Conservation (phyloP, 2,329 filamentous ascomycete genomes). For the Tympanopsis confertula region DNA sequence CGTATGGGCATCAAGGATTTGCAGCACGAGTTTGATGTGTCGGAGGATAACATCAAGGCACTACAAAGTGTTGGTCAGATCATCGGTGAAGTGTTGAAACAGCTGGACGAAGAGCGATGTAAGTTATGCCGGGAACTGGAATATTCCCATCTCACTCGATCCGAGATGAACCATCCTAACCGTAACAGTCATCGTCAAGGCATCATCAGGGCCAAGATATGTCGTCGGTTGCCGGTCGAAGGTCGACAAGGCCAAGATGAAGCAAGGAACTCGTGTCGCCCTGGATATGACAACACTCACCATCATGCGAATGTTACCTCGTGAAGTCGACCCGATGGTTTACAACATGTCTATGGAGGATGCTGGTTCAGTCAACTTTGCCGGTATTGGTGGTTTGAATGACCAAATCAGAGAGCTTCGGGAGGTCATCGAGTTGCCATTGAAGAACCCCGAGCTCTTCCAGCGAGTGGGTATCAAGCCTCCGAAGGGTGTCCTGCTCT, state of each 20-base stretch:
- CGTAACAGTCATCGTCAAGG: constrained; percentile 82
- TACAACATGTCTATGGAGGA: constrained; percentile 99
- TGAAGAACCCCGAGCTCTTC: constrained; percentile 98
- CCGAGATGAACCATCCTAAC: constrained; percentile 8
- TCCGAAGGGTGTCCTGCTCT: constrained; percentile 44
- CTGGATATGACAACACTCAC: constrained; percentile 99
- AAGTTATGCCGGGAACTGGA: constrained; percentile 25
- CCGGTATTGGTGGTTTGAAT: constrained; percentile 91
- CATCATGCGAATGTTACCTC: constrained; percentile 98
- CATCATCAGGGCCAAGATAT: constrained; percentile 91
- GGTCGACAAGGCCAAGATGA: constrained; percentile 92
- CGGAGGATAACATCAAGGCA: constrained; percentile 98
- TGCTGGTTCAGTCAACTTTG: constrained; percentile 94
- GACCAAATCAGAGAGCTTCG: constrained; percentile 95
- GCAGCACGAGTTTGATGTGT: constrained; percentile 89
- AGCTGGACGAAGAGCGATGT: constrained; percentile 98
- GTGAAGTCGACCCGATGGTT: constrained; percentile 94
- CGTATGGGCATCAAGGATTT: constrained; percentile 92
- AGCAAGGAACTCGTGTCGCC: constrained; percentile 94
- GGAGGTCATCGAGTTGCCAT: constrained; percentile 92
- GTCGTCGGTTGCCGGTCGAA: constrained; percentile 97
- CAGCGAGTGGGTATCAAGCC: constrained; percentile 95
- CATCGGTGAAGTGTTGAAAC: constrained; percentile 96
- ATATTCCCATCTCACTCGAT: not conserved
- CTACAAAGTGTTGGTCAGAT: constrained; percentile 98